A percentile compares a stretch with the other conserved stretches of the same genome.
Evolutionary conservation across 495 filamentous ascomycete genomes (phyloP).

Genomic region (Pyrenopolyporus hunteri): DNA sequence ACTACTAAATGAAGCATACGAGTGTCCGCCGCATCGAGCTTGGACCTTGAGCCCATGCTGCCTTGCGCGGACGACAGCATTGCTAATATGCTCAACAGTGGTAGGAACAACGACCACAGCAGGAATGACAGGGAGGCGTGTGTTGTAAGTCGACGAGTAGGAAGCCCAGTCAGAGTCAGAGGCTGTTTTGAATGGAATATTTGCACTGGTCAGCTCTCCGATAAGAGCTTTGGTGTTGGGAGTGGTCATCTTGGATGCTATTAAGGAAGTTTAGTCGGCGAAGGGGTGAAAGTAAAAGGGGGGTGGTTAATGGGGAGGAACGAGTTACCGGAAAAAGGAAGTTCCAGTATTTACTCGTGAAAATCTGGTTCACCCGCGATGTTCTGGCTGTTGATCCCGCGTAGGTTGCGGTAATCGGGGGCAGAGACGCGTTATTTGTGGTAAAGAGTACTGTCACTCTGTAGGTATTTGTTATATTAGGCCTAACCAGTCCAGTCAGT

Average conservation of each 20-base stretch:
- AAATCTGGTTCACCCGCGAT: background rate
- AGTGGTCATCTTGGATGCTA: constrained; percentile 10
- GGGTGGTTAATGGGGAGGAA: background rate
- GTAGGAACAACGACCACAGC: constrained; percentile 61
- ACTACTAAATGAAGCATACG: constrained; percentile 64
- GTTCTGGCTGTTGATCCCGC: background rate
- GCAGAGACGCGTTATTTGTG: background rate
- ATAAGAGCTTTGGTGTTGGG: background rate
- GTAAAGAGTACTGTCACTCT: background rate
- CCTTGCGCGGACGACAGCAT: constrained; percentile 57
- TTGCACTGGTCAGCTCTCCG: background rate
- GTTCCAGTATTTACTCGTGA: background rate
- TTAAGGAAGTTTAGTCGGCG: background rate
- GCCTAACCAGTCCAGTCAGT: background rate
- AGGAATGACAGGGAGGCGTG: constrained; percentile 61
- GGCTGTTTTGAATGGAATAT: background rate
- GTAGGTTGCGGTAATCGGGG: background rate
- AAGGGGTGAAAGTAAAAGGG: too few relatives aligned
- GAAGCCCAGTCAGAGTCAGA: constrained; percentile 38
- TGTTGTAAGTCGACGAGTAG: constrained; percentile 59
- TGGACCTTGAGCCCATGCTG: constrained; percentile 60
- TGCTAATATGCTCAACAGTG: constrained; percentile 54
- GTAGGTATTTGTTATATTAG: background rate
- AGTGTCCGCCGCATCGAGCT: constrained; percentile 71
- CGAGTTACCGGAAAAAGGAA: background rate